Conservation (phyloP, 768 basidiomycete species). For the Mycena rebaudengoi region DNA sequence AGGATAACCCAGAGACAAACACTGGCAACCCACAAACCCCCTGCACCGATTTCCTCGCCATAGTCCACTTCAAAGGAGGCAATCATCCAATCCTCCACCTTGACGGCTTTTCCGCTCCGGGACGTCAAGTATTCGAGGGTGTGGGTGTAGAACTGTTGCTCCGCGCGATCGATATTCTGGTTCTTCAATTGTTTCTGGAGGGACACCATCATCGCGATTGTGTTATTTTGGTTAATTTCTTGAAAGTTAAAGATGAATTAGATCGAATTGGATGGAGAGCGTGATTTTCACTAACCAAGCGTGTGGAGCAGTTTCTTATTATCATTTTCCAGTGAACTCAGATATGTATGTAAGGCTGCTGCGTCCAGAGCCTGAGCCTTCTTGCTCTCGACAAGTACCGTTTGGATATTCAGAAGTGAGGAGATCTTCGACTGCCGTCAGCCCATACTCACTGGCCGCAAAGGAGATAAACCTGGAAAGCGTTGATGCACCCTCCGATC, state of each 20-base stretch:
- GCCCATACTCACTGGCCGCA: not conserved
- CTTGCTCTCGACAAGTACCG: constrained; percentile 8
- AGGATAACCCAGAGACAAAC: not conserved
- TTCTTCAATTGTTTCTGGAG: constrained; percentile 18
- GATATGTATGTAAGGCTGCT: constrained; percentile 5
- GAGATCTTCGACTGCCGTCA: constrained; percentile 6
- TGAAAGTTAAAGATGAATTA: not conserved
- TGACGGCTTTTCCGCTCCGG: constrained; percentile 13
- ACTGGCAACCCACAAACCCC: constrained; percentile 22
- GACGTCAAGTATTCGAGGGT: constrained; percentile 14
- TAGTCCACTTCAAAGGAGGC: constrained; percentile 27
- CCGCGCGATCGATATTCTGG: not conserved
- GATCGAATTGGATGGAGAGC: not conserved
- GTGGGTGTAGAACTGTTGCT: constrained; percentile 20
- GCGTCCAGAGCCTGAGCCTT: constrained; percentile 13
- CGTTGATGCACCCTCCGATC: not conserved
- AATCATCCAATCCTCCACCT: constrained; percentile 27
- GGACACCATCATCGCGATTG: constrained; percentile 26
- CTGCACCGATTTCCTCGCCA: constrained; percentile 18
- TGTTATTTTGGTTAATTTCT: constrained; percentile 23
- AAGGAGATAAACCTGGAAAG: not conserved
- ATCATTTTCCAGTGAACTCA: constrained; percentile 6
- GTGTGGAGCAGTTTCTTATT: constrained; percentile 6
- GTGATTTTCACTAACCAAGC: not conserved
- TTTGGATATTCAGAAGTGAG: constrained; percentile 12